Evolutionary conservation across 352 stramenopile genomes (phyloP).

Genomic region (Pythium oligandrum): DNA sequence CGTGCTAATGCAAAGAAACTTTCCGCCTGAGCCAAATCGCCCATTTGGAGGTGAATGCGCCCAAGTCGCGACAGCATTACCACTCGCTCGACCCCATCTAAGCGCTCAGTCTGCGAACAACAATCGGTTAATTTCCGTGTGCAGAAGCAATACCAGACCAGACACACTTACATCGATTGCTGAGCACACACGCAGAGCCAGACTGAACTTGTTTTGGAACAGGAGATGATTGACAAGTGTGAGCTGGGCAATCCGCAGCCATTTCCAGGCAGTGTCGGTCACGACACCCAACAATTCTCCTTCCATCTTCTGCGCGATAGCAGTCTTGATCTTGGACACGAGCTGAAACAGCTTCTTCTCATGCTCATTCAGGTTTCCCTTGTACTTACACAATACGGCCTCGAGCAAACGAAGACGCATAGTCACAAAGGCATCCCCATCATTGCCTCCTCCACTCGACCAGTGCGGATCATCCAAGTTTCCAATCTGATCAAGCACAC

Average conservation of each 20-base stretch:
- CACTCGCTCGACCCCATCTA: slow-evolving; percentile 38
- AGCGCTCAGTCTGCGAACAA: slow-evolving; percentile 24
- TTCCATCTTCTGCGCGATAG: slow-evolving; percentile 21
- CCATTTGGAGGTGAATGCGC: slow-evolving; percentile 73
- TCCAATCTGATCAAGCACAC: slow-evolving; percentile 72
- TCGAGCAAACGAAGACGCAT: slow-evolving; percentile 62
- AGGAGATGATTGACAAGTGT: slow-evolving; percentile 65
- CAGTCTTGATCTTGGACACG: slow-evolving; percentile 28
- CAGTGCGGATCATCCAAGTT: slow-evolving; percentile 36
- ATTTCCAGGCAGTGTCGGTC: slow-evolving; percentile 26
- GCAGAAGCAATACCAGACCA: slow-evolving; percentile 1
- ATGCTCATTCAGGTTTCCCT: slow-evolving; percentile 44
- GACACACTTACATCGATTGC: slow-evolving; percentile 49
- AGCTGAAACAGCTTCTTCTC: slow-evolving; percentile 69
- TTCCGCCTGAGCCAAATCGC: slow-evolving; percentile 50
- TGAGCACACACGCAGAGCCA: slow-evolving; percentile 57
- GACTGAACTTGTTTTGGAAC: slow-evolving; percentile 66
- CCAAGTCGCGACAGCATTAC: slow-evolving; percentile 57
- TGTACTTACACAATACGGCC: slow-evolving; percentile 65
- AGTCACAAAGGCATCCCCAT: slow-evolving; percentile 34
- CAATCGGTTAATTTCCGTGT: slow-evolving; percentile 1
- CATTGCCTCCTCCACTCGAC: not conserved
- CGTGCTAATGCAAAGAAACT: slow-evolving; percentile 48
- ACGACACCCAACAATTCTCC: slow-evolving; percentile 28
- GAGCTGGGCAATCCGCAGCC: slow-evolving; percentile 61